A percentile compares a stretch with the other conserved stretches of the same genome.
Conservation (phyloP, 805 yeast genomes). For the Maudiozyma serrabonitensis region DNA sequence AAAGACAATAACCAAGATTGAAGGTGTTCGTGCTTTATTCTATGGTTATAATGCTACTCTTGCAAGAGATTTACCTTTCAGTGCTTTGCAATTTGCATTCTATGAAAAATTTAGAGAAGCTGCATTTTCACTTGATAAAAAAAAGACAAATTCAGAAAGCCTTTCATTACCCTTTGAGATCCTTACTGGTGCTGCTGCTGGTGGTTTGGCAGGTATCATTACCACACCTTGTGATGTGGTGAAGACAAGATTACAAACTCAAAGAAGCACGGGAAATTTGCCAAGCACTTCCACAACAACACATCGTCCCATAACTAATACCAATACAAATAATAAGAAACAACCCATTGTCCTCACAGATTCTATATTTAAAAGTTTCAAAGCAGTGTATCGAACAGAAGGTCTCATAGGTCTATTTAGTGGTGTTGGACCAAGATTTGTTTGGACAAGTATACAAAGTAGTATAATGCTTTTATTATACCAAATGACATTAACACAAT, state of each 20-base stretch:
- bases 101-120: conserved; percentile 71
- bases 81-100: conserved; percentile 92
- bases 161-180: conserved; percentile 56
- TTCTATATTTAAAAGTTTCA: conserved; percentile 44
- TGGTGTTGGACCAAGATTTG: conserved; percentile 93
- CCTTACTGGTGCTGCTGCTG: conserved; percentile 89
- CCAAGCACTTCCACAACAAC: neutral
- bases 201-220: conserved; percentile 80
- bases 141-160: conserved; percentile 31
- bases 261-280: conserved; percentile 18
- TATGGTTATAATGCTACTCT: conserved; percentile 93
- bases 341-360: conserved; percentile 19
- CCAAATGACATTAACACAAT: conserved; percentile 57
- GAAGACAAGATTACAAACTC: conserved; percentile 89
- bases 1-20: conserved; percentile 48
- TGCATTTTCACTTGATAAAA: conserved; percentile 37
- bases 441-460: conserved; percentile 95
- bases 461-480: conserved; percentile 86
- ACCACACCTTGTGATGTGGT: conserved; percentile 91
- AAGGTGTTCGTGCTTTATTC: conserved; percentile 69
- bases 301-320: conserved; percentile 3
- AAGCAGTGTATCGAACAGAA: conserved; percentile 53
- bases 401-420: conserved; percentile 75
- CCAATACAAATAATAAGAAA: neutral
- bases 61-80: conserved; percentile 86